These are phyloP conservation scores for Fraxinus angustifolia DNA, from an alignment of 305 asterid genomes.

Conservation along the genomic window DNA sequence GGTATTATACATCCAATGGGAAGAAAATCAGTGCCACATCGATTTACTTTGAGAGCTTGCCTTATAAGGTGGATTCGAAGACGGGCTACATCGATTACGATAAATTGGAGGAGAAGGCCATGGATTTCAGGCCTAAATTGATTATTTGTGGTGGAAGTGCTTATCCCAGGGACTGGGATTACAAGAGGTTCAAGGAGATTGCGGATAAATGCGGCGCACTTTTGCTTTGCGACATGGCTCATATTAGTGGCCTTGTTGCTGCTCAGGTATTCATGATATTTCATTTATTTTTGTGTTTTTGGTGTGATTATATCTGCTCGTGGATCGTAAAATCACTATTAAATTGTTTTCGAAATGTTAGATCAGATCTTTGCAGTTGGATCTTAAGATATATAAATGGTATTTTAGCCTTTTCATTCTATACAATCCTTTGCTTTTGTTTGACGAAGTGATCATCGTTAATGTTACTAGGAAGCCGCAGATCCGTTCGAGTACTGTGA, in stretches of 20 bases:
- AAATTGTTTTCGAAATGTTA: not conserved
- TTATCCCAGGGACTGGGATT: constrained; percentile 95
- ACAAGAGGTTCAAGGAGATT: constrained; percentile 60
- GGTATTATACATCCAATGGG: constrained; percentile 79
- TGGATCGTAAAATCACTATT: not conserved
- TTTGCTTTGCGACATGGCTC: constrained; percentile 95
- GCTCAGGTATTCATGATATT: constrained; percentile 62
- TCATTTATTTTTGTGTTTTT: not conserved
- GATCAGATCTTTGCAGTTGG: not conserved
- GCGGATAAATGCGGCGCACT: constrained; percentile 86
- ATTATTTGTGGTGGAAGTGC: constrained; percentile 95
- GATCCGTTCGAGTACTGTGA: constrained; percentile 89
- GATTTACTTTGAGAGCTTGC: constrained; percentile 88
- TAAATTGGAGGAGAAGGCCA: constrained; percentile 83
- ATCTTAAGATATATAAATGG: not conserved
- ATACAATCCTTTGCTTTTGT: not conserved
- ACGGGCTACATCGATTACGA: constrained; percentile 85
- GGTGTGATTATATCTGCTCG: not conserved
- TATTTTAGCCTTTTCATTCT: not conserved
- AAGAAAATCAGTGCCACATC: constrained; percentile 90
- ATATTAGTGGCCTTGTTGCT: constrained; percentile 96
- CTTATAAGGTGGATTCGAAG: constrained; percentile 71
- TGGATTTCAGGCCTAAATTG: constrained; percentile 90
- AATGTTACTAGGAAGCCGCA: constrained; percentile 66
- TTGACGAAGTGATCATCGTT: not conserved